Percentiles rank a stretch among this genome's conserved stretches.
These are phyloP conservation scores for Fistulinella staudtii DNA, from an alignment of 1,284 basidiomycete genomes.

Conservation along the genomic window DNA sequence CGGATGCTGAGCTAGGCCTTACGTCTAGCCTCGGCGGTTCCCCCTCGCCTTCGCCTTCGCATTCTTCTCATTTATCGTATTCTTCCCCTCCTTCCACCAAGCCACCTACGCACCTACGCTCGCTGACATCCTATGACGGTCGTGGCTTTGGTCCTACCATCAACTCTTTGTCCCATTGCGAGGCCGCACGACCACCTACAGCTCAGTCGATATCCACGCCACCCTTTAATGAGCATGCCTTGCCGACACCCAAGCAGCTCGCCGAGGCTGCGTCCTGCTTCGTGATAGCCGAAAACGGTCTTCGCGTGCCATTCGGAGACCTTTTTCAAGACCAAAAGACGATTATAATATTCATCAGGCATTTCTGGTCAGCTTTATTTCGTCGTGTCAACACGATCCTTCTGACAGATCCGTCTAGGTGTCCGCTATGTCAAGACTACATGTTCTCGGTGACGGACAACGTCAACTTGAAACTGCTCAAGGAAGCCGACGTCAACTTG, in stretches of 20 bases:
- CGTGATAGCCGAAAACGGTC: constrained; percentile 65
- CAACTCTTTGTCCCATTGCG: constrained; percentile 2
- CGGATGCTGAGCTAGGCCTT: constrained; percentile 27
- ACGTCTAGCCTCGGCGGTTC: constrained; percentile 6
- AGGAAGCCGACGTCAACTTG: constrained; percentile 51
- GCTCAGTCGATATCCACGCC: constrained; percentile 12
- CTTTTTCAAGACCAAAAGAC: constrained; percentile 64
- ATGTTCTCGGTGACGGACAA: constrained; percentile 61
- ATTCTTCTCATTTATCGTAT: constrained; percentile 14
- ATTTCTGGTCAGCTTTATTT: constrained; percentile 43
- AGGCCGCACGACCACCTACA: constrained; percentile 13
- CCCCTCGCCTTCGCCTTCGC: constrained; percentile 16
- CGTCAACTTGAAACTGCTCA: constrained; percentile 50
- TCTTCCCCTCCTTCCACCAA: constrained; percentile 6
- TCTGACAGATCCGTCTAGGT: constrained; percentile 39
- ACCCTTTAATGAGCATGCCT: constrained; percentile 29
- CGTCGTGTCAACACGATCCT: constrained; percentile 7
- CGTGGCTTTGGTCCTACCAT: constrained; percentile 3
- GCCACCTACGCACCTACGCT: constrained; percentile 21
- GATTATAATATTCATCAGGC: constrained; percentile 72
- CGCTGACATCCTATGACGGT: constrained; percentile 22
- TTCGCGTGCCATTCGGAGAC: constrained; percentile 66
- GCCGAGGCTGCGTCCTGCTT: constrained; percentile 57
- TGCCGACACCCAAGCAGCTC: constrained; percentile 50
- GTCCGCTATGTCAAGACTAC: constrained; percentile 82